Base-by-base conservation (phyloP, 768 basidiomycete genomes). In the Auricularia sp. region DNA sequence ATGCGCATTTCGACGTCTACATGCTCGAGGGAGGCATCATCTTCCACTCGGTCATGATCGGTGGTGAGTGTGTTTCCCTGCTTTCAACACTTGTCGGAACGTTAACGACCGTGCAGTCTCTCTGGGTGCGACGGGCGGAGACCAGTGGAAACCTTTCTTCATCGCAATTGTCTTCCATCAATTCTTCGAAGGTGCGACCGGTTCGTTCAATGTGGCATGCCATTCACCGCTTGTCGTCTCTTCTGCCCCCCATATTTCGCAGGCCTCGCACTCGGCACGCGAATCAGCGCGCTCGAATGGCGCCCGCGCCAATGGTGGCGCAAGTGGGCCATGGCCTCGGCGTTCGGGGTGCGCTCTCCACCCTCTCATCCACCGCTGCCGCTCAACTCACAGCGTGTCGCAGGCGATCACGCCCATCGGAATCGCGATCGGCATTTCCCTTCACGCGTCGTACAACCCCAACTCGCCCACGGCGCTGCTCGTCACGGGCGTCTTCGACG, bases 401-500 rank as follows among this genome's bases (percentile, higher is more conserved):
- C 12, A 42, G 39, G 39, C 39, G 8, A 88, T 88, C 0, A 95
- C 93, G 0, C 96, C 96, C 2, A 69, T 97, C 61, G 95, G 93
- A 12, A 89, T 98, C 68, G 93, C 94, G 3, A 82, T 79, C 36
- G 96, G 94, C 2, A 81, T 93, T 43, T 91, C 88, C 16, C 77
- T 90, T 16, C 81, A 87, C 61, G 76, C 79, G 54, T 83, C 87
- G 3, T 98, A 97, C 77, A 93, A 96, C 73, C 91, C 93, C 0
- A 83, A 78, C 47, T 87, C 85, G 64, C 77, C 87, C 0, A 88
- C 82, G 3, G 90, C 92, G 4, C 85, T 81, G 47, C 88, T 94
- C 66, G 88, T 93, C 68, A 87, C 86, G 66, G 96, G 96, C 23
- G 76, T 91, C 0, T 78, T 98, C 69, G 96, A 98, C 71, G 81